Base-by-base conservation (phyloP, 176 grass and related monocot genomes). In the Elaeis guineensis region DNA sequence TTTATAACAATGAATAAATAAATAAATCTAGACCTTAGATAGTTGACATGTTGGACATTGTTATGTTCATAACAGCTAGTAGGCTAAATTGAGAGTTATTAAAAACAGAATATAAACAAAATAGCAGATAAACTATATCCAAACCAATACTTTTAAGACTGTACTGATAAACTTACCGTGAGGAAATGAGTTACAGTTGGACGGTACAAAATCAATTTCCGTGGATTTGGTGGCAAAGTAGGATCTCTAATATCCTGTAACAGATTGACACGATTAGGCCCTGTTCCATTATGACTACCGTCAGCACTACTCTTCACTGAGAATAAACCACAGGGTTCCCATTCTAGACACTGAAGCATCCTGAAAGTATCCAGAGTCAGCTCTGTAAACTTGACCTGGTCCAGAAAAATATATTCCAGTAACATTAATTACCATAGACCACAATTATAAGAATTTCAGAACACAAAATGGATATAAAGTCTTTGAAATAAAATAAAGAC, bases 311-410 rank as follows among this genome's bases (percentile, higher is more conserved):
- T 77, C 50, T 78, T 89, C 44, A 70, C 69, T 17, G 91, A 82
- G 71, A 95, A 95, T 21, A 80, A 81, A 65, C 91, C 91, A 32
- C 79, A 84, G 50, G 91, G 91, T 54, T 95, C 91, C 91, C 91
- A 95, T 76, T 95, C 91, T 17, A 95, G 74, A 69, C 83, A 86
- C 59, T 95, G 90, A 77, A 95, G 80, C 90, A 90, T 95, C 80
- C 90, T 90, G 57, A 90, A 95, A 60, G 78, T 72, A 63, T 95
- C 90, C 71, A 95, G 70, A 64, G 86, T 90, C 61, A 90, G 69
- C 62, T 95, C 91, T 30, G 86, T 82, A 66, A 90, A 95, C 77
- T 90, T 95, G 49, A 95, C 69, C 91, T 95, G 90, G 21, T 61
- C 55, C 19, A 66, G n/a, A 39, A 66, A 23, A 20, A 19, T 44